Percentiles rank a stretch among this genome's conserved stretches.
Conservation (phyloP, 106 monocot species). For the Dactylorhiza incarnata region DNA sequence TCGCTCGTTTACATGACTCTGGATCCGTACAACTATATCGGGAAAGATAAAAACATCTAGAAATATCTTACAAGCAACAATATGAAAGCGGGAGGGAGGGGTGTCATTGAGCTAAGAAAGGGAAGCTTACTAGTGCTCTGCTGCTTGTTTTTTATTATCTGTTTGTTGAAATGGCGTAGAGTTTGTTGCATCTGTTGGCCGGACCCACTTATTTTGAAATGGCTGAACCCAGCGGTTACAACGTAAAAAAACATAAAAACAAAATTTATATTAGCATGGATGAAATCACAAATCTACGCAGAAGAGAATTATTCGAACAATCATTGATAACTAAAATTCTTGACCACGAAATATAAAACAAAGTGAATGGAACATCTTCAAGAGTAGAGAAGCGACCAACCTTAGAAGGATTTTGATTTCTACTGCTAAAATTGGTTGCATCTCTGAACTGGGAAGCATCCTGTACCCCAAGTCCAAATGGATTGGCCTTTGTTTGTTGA, state of each 20-base stretch:
- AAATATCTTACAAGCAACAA: background rate
- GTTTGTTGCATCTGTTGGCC: conserved; percentile 19
- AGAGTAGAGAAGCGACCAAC: conserved; percentile 11
- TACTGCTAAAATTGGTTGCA: conserved; percentile 23
- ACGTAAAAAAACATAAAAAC: conserved; percentile 1
- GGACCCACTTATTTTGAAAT: conserved; percentile 75
- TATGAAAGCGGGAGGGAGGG: background rate
- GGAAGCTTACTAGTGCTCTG: conserved; percentile 50
- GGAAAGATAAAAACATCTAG: background rate
- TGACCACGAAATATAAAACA: background rate
- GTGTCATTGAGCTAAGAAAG: background rate
- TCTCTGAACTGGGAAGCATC: conserved; percentile 25
- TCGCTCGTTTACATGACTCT: conserved; percentile 64
- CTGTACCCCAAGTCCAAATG: conserved; percentile 80
- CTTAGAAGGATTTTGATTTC: conserved; percentile 29
- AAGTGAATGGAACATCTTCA: background rate
- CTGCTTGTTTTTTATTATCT: conserved; percentile 28
- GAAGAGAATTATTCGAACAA: background rate
- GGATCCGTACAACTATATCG: conserved; percentile 72
- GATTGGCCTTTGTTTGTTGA: conserved; percentile 61
- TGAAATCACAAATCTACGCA: background rate
- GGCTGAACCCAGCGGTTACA: conserved; percentile 25
- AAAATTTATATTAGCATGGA: background rate
- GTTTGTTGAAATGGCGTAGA: conserved; percentile 24
- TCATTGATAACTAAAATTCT: background rate